A percentile compares a stretch with the other conserved stretches of the same genome.
phyloP scores from a whole-genome alignment of 352 stramenopile species.

The Pythium monospermum region DNA sequence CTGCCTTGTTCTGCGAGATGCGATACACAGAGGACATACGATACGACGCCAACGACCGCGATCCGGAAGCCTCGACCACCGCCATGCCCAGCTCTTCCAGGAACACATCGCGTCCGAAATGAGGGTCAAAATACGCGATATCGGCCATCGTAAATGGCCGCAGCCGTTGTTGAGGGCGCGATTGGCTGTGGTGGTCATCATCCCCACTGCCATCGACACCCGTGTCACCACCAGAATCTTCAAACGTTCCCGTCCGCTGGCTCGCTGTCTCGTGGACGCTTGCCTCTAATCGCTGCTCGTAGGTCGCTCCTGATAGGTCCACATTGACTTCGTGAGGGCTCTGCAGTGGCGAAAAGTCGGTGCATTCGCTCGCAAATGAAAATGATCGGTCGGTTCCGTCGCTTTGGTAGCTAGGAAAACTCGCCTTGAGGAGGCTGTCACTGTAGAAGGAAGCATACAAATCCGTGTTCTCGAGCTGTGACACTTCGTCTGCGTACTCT shows the following conservation, averaged over 20 bases:
- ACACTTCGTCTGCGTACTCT: slow-evolving; percentile 25
- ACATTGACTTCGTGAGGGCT: slow-evolving; percentile 23
- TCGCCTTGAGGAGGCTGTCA: slow-evolving; percentile 23
- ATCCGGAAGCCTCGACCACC: slow-evolving; percentile 55
- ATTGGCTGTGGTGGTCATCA: slow-evolving; percentile 25
- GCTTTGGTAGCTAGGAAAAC: slow-evolving; percentile 36
- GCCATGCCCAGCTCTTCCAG: slow-evolving; percentile 59
- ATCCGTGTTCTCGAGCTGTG: slow-evolving; percentile 26
- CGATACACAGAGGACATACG: slow-evolving; percentile 58
- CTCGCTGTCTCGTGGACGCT: slow-evolving; percentile 50
- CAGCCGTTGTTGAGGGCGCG: slow-evolving; percentile 17
- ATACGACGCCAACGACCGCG: slow-evolving; percentile 61
- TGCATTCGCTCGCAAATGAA: slow-evolving; percentile 51
- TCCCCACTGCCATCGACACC: neutral
- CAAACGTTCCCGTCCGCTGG: slow-evolving; percentile 33
- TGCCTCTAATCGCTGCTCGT: slow-evolving; percentile 66
- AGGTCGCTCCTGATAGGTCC: slow-evolving; percentile 24
- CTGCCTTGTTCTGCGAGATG: slow-evolving; percentile 34
- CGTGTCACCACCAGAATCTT: slow-evolving; percentile 4
- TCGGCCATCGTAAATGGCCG: slow-evolving; percentile 57
- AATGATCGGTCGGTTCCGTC: slow-evolving; percentile 67
- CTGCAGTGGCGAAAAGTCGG: slow-evolving; percentile 28
- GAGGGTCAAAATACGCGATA: slow-evolving; percentile 56
- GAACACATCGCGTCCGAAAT: slow-evolving; percentile 67
- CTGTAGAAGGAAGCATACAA: slow-evolving; percentile 26